Conservation (phyloP, 305 asterid genomes). For the Rubia peregrina region DNA sequence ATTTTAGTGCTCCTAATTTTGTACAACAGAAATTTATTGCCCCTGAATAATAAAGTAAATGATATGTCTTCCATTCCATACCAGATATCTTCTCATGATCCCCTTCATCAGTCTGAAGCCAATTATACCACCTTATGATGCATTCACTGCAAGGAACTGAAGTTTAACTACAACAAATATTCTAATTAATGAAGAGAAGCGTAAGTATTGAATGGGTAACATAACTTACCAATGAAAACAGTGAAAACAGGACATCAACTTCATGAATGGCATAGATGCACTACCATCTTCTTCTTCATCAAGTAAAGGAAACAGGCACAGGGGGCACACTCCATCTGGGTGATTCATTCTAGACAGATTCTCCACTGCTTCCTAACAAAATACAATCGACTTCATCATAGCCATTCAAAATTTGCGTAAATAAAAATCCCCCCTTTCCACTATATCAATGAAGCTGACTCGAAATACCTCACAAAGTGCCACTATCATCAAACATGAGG, state of each 20-base stretch:
- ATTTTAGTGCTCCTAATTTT: not conserved
- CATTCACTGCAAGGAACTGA: slow-evolving; percentile 52
- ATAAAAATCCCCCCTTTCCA: not conserved
- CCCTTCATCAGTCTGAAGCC: slow-evolving; percentile 42
- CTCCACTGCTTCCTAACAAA: slow-evolving; percentile 85
- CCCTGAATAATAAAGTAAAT: slow-evolving; percentile 27
- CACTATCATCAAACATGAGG: slow-evolving; percentile 78
- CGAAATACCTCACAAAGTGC: slow-evolving; percentile 81
- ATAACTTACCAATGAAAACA: slow-evolving; percentile 82
- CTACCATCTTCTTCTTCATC: slow-evolving; percentile 50
- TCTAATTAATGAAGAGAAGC: not conserved
- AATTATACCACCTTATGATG: slow-evolving; percentile 86
- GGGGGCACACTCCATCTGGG: slow-evolving; percentile 90
- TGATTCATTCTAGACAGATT: slow-evolving; percentile 86
- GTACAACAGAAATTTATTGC: not conserved
- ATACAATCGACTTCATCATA: not conserved
- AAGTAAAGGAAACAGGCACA: slow-evolving; percentile 74
- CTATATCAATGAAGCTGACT: not conserved
- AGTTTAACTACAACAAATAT: slow-evolving; percentile 1
- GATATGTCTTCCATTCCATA: slow-evolving; percentile 31
- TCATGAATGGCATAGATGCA: slow-evolving; percentile 64
- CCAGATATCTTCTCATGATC: slow-evolving; percentile 32
- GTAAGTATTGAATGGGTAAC: not conserved
- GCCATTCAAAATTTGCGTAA: not conserved
- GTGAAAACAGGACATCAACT: slow-evolving; percentile 97